Percentiles rank a stretch among this genome's conserved stretches.
phyloP scores from a whole-genome alignment of 495 filamentous ascomycete genomes.

The Talaromyces borbonicus region DNA sequence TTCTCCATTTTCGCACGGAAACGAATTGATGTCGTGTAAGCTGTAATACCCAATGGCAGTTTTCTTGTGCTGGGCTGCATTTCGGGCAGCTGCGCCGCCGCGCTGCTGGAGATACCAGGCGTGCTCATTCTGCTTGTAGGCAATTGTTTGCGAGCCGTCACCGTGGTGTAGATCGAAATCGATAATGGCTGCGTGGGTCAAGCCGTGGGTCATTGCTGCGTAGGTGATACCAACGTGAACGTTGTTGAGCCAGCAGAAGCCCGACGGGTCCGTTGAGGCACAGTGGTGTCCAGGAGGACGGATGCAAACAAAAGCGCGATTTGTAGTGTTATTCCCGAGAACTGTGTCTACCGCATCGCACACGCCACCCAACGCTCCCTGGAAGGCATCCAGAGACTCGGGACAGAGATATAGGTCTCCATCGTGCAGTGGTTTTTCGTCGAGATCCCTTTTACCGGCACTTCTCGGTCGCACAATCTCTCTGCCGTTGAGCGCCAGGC shows the following conservation, averaged over 20 bases:
- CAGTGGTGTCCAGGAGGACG: constrained; percentile 93
- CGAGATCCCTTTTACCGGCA: constrained; percentile 28
- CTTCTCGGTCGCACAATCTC: constrained; percentile 59
- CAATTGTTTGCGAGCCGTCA: constrained; percentile 87
- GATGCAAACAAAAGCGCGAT: constrained; percentile 72
- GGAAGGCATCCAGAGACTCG: constrained; percentile 75
- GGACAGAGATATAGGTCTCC: constrained; percentile 84
- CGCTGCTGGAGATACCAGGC: constrained; percentile 69
- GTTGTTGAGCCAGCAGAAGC: constrained; percentile 98
- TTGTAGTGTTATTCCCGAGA: constrained; percentile 47
- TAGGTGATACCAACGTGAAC: constrained; percentile 94
- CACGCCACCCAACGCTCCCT: constrained; percentile 82
- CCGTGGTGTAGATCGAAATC: constrained; percentile 97
- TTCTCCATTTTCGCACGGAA: constrained; percentile 85
- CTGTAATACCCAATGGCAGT: constrained; percentile 91
- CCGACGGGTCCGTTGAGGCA: constrained; percentile 74
- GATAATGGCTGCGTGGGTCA: constrained; percentile 92
- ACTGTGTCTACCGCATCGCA: constrained; percentile 86
- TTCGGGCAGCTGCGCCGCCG: constrained; percentile 45
- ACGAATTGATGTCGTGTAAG: constrained; percentile 95
- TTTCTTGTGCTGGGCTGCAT: constrained; percentile 61
- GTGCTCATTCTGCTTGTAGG: constrained; percentile 20
- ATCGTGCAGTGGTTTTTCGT: constrained; percentile 51
- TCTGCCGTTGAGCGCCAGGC: constrained; percentile 60
- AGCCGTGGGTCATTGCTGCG: constrained; percentile 65